Percentiles rank a stretch among this genome's conserved stretches.
These are phyloP conservation scores for Sarcodon sp. DNA, from an alignment of 768 basidiomycete species.

Conservation along the genomic window DNA sequence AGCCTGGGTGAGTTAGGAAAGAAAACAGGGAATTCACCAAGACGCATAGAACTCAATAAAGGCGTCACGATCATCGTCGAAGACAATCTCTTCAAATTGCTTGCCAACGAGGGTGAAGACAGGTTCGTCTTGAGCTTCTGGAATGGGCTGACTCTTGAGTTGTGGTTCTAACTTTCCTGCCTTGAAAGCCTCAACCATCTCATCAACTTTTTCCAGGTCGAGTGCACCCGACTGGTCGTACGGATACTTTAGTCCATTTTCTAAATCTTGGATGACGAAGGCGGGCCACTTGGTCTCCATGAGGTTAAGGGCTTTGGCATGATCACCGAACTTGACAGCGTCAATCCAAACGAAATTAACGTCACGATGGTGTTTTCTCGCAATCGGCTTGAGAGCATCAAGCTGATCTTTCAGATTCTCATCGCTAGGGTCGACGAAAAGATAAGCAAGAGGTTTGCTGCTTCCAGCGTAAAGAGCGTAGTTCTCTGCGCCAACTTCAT, in stretches of 20 bases:
- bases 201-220: constrained; percentile 39
- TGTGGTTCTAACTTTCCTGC: constrained; percentile 66
- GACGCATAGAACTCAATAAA: constrained; percentile 96
- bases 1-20: background rate
- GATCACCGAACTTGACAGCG: constrained; percentile 87
- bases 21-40: constrained; percentile 47
- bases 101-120: constrained; percentile 81
- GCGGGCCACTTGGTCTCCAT: constrained; percentile 79
- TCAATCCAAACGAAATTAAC: constrained; percentile 99
- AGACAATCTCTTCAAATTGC: constrained; percentile 78
- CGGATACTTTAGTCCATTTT: constrained; percentile 83
- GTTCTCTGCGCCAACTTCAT: constrained; percentile 91
- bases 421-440: constrained; percentile 78
- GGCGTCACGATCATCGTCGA: constrained; percentile 84
- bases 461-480: constrained; percentile 76
- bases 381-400: constrained; percentile 60
- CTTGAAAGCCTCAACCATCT: constrained; percentile 52
- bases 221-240: constrained; percentile 56
- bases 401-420: constrained; percentile 54
- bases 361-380: constrained; percentile 70
- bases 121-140: constrained; percentile 68
- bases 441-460: constrained; percentile 82
- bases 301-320: constrained; percentile 91
- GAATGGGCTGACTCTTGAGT: constrained; percentile 86
- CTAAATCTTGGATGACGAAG: constrained; percentile 85